Base-by-base conservation (phyloP, 768 basidiomycete species). In the Butyriboletus loyo region DNA sequence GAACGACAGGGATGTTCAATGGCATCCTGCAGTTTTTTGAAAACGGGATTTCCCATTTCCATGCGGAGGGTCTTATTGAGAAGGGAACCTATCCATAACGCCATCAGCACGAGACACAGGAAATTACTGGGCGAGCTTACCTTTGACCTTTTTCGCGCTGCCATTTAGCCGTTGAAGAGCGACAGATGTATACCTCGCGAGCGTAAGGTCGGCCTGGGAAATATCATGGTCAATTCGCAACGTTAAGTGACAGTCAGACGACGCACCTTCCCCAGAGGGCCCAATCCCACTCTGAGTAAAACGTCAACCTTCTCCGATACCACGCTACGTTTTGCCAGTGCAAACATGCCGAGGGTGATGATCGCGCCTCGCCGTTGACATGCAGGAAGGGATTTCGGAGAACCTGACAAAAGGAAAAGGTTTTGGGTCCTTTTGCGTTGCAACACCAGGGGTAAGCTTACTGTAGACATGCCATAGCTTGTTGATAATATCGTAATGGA, bases 391-490 rank as follows among this genome's bases (percentile, higher is more conserved):
- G 80, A 77, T 59, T 81, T 81, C 8, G 84, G 78, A 10, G 86
- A 85, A 62, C 89, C 95, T 97, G 35, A 8, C 39, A 48, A 34
- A 35, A 17, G 6, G 44, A 32, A 28, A 13, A 7, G 27, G 24
- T 15, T 38, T 56, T 17, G 2, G 21, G 13, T 4, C 32, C 4
- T 5, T 7, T 30, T 27, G 19, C 5, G 24, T 8, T n/a, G 2
- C 15, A 42, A 28, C 6, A 19, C 8, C 6, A 13, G 46, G 27
- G 4, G 27, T 3, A 45, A 8, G 73, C 89, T 63, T 63, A 94
- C 95, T 87, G 68, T 98, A 99, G 25, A 95, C 90, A 60, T 93
- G 88, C 97, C 97, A 99, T 1, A 99, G 79, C 73, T 92, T 96
- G 38, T 82, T 76, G 57, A 94, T 84, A 40, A 98, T 87, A 51